Evolutionary conservation across 257 asterid genomes (phyloP).

Genomic region (Gentiana macrophylla): DNA sequence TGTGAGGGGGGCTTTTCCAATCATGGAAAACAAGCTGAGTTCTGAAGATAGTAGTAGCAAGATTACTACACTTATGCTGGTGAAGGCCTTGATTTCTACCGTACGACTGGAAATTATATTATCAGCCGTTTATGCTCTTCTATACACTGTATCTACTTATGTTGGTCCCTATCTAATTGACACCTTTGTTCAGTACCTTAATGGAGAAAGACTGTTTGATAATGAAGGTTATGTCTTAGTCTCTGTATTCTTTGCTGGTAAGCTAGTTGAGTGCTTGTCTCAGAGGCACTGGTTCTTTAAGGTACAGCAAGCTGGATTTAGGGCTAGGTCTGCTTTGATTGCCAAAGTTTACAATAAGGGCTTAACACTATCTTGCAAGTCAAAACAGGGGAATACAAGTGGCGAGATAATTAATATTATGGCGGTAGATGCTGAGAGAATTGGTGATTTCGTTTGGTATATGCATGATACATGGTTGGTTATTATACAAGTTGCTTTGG

Average conservation of each 20-base stretch:
- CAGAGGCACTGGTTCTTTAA: constrained; percentile 68
- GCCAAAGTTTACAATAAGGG: constrained; percentile 66
- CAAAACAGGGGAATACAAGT: constrained; percentile 62
- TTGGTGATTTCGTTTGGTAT: constrained; percentile 77
- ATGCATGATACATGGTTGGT: constrained; percentile 88
- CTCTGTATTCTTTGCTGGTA: constrained; percentile 45
- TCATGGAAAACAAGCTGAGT: constrained; percentile 38
- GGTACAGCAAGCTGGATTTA: constrained; percentile 65
- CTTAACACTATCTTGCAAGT: constrained; percentile 52
- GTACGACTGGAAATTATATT: constrained; percentile 39
- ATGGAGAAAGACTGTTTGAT: constrained; percentile 34
- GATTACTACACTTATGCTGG: constrained; percentile 59
- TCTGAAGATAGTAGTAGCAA: constrained; percentile 21
- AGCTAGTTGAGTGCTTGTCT: constrained; percentile 60
- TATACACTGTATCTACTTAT: constrained; percentile 41
- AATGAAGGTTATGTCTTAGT: constrained; percentile 54
- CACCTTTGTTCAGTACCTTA: constrained; percentile 57
- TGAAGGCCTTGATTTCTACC: constrained; percentile 49
- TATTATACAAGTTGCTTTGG: constrained; percentile 47
- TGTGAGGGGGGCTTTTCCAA: constrained; percentile 47
- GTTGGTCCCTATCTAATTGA: constrained; percentile 85
- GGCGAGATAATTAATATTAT: constrained; percentile 83
- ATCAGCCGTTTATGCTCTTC: constrained; percentile 41
- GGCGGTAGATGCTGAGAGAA: constrained; percentile 84
- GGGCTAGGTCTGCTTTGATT: constrained; percentile 79